Evolutionary conservation across 2,329 filamentous ascomycete species (phyloP).

Genomic region (Leptosphaerulina australis): DNA sequence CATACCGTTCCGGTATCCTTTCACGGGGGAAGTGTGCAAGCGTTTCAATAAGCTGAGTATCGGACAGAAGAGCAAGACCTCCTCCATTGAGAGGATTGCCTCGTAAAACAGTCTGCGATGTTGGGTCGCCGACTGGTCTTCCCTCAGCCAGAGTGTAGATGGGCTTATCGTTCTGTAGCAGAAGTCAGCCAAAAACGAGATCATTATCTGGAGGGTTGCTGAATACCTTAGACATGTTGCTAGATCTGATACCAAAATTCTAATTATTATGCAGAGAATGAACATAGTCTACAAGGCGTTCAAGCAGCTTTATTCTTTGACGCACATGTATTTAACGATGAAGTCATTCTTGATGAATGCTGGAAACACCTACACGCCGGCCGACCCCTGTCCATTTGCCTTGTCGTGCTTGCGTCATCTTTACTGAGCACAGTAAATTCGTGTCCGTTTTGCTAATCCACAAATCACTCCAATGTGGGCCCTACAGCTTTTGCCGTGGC

Average conservation of each 20-base stretch:
- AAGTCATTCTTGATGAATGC: slow-evolving; percentile 5
- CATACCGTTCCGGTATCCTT: slow-evolving; percentile 62
- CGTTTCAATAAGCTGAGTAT: slow-evolving; percentile 67
- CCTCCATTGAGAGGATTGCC: slow-evolving; percentile 28
- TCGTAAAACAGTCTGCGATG: slow-evolving; percentile 5
- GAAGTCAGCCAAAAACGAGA: not conserved
- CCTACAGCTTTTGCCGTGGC: not conserved
- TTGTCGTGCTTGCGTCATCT: slow-evolving; percentile 3
- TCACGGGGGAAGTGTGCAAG: slow-evolving; percentile 67
- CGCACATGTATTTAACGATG: not conserved
- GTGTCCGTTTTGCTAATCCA: not conserved
- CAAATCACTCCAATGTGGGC: not conserved
- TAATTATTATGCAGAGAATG: not conserved
- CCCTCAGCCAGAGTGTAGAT: slow-evolving; percentile 9
- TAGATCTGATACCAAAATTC: not conserved
- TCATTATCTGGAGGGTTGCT: no score
- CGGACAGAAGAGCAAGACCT: slow-evolving; percentile 57
- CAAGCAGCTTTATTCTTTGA: not conserved
- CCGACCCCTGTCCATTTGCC: not conserved
- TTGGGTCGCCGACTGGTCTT: slow-evolving; percentile 4
- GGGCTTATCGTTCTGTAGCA: slow-evolving; percentile 1
- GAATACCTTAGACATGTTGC: not conserved
- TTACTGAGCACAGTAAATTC: not conserved
- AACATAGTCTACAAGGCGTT: not conserved
- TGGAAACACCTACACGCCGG: not conserved